Percentiles rank a stretch among this genome's conserved stretches.
These are phyloP conservation scores for Porphyra umbilicalis DNA, from an alignment of 31 red algal species.

Conservation along the genomic window DNA sequence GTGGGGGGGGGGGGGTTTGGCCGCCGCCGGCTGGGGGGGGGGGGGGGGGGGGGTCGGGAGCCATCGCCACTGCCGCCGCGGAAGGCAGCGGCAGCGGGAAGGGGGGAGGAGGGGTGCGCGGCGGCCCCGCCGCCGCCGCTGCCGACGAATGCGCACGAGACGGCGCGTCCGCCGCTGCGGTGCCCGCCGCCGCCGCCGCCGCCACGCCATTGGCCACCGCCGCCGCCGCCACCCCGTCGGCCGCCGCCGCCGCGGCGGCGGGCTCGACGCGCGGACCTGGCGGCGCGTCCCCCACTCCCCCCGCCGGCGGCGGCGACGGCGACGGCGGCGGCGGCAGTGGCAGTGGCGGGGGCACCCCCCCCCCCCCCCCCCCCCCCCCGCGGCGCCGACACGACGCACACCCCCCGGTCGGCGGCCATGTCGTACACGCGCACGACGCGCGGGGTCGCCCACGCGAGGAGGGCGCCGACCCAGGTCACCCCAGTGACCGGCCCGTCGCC, in stretches of 20 bases:
- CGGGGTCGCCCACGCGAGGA: constrained; percentile 8
- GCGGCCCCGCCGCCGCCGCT: no score
- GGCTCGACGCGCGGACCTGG: no score
- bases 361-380: background rate
- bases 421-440: constrained; percentile 14
- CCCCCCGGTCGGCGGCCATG: constrained; percentile 7
- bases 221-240: background rate
- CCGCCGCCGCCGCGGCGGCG: background rate
- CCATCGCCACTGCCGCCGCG: no score
- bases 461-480: background rate
- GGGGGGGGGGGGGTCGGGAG: background rate
- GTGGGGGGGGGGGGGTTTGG: background rate
- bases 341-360: background rate
- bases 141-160: no score
- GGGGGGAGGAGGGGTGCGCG: background rate
- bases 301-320: background rate
- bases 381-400: constrained; percentile 11
- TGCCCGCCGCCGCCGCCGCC: background rate
- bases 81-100: background rate
- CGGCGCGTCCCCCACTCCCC: no score
- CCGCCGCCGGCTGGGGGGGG: background rate
- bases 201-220: background rate
- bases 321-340: background rate
- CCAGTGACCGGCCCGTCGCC: constrained; percentile 17
- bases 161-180: background rate